Conservation (phyloP, 1,139 yeast genomes). For the Sugiyamaella xylanicola region DNA sequence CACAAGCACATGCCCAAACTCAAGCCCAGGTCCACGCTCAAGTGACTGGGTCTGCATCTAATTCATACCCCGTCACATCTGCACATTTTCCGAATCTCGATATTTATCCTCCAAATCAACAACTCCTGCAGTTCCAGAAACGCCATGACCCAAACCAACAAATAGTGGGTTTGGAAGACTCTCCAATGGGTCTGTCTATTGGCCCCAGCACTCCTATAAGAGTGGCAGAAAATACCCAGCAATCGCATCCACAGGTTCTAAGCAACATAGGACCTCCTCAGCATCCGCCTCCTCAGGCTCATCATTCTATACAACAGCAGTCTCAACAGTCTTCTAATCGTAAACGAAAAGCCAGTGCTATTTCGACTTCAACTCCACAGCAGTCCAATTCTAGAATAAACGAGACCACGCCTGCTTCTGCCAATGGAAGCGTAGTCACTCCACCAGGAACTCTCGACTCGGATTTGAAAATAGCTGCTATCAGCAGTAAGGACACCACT, state of each 20-base stretch:
- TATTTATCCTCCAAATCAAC: slow-evolving; percentile 1
- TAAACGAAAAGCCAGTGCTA: slow-evolving; percentile 26
- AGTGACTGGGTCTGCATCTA: background rate
- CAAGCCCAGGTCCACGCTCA: slow-evolving; percentile 1
- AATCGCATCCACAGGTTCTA: slow-evolving; percentile 22
- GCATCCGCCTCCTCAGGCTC: slow-evolving; percentile 19
- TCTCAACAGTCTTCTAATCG: slow-evolving; percentile 9
- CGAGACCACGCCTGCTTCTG: slow-evolving; percentile 13
- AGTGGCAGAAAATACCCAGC: slow-evolving; percentile 16
- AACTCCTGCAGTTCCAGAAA: slow-evolving; percentile 6
- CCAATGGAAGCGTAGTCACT: slow-evolving; percentile 16
- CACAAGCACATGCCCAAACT: slow-evolving; percentile 1
- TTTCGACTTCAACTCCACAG: slow-evolving; percentile 19
- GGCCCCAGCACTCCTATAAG: slow-evolving; percentile 5
- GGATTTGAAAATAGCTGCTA: slow-evolving; percentile 50
- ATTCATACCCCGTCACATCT: slow-evolving; percentile 2
- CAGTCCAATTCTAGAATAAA: slow-evolving; percentile 8
- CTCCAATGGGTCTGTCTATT: background rate
- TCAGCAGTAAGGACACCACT: slow-evolving; percentile 41
- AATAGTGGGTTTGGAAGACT: slow-evolving; percentile 21
- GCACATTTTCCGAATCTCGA: background rate
- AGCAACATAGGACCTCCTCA: slow-evolving; percentile 24
- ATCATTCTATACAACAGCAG: background rate
- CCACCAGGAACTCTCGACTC: slow-evolving; percentile 40
- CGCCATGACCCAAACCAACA: slow-evolving; percentile 2